These are phyloP conservation scores for Taphrina pruni DNA, from an alignment of 1,139 yeast genomes.

Conservation along the genomic window DNA sequence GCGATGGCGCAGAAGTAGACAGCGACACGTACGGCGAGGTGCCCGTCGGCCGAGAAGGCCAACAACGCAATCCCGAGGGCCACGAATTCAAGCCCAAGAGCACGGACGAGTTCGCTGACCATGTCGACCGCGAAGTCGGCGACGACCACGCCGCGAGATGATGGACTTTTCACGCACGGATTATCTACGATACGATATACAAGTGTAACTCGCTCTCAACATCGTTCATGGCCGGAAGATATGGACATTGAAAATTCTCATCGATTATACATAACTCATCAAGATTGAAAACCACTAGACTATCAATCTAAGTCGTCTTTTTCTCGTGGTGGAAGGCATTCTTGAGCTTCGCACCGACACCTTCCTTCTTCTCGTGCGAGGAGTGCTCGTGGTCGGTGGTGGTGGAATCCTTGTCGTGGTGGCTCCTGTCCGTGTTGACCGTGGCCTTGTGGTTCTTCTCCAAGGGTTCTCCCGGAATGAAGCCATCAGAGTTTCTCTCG, in stretches of 20 bases:
- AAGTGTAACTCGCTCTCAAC: too few relatives aligned
- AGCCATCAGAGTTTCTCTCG: constrained; percentile 20
- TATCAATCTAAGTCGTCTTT: not conserved
- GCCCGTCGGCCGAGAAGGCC: constrained; percentile 14
- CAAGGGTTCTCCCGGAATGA: constrained; percentile 24
- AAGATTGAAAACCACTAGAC: not conserved
- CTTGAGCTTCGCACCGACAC: constrained; percentile 19
- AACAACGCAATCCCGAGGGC: constrained; percentile 2
- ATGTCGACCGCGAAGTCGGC: constrained; percentile 18
- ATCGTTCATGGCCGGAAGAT: too few relatives aligned
- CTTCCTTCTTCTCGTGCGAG: constrained; percentile 13
- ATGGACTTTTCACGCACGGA: not conserved
- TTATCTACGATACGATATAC: too few relatives aligned
- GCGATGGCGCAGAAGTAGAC: not conserved
- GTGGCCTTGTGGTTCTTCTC: constrained; percentile 22
- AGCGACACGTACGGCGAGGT: constrained; percentile 25
- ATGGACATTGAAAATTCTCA: too few relatives aligned
- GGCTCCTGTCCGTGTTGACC: not conserved
- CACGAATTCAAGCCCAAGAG: constrained; percentile 9
- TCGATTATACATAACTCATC: too few relatives aligned
- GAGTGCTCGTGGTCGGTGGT: not conserved
- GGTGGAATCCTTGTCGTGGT: constrained; percentile 7
- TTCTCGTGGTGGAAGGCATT: constrained; percentile 14
- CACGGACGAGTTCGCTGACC: constrained; percentile 20
- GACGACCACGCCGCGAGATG: constrained; percentile 20